phyloP scores from a whole-genome alignment of 352 stramenopile genomes.

The Thalassiosira livingstoniorum region DNA sequence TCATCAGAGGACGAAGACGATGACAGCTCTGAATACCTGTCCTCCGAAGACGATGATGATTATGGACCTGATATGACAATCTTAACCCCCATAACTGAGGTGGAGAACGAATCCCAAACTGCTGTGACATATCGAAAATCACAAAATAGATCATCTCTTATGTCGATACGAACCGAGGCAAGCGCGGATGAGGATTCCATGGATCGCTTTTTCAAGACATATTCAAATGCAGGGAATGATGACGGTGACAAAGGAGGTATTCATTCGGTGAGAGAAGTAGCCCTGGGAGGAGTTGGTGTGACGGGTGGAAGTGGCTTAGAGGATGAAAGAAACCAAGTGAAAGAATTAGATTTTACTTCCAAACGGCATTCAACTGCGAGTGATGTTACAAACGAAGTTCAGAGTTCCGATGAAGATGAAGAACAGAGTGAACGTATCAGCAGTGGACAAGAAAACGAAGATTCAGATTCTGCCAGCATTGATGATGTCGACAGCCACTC shows the following conservation, averaged over 20 bases:
- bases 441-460: neutral
- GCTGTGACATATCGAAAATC: neutral
- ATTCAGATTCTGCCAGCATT: neutral
- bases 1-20: slow-evolving; percentile 1
- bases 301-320: too few species aligned
- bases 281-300: too few species aligned
- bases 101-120: slow-evolving; percentile 13
- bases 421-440: too few species aligned
- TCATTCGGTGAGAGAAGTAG: neutral
- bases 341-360: too few species aligned
- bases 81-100: slow-evolving; percentile 34
- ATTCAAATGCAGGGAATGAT: neutral
- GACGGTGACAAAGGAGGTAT: neutral
- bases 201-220: neutral
- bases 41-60: slow-evolving; percentile 11
- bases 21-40: slow-evolving; percentile 8
- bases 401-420: too few species aligned
- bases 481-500: too few species aligned
- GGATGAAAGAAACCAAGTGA: too few species aligned
- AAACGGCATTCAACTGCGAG: too few species aligned
- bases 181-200: too few species aligned
- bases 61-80: slow-evolving; percentile 29
- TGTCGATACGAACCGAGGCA: neutral
- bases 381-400: too few species aligned
- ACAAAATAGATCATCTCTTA: too few species aligned